Conservation (phyloP, 2,329 filamentous ascomycete species). For the Fusarium compactum region DNA sequence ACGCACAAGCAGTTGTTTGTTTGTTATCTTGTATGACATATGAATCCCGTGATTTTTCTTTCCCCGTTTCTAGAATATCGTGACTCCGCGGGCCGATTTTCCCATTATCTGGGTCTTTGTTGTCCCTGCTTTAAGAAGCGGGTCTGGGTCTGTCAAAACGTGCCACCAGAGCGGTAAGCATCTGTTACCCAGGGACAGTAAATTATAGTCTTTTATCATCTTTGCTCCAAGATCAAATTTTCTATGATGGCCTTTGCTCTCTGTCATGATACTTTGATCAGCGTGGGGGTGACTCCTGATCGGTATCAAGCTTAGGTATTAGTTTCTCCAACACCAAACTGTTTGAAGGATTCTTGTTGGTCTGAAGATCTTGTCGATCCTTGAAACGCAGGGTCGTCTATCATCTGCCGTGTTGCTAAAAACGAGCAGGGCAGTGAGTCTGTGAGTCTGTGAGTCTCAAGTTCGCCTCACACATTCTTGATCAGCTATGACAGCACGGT, state of each 20-base stretch:
- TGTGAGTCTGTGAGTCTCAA: not conserved
- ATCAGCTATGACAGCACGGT: conserved; percentile 1
- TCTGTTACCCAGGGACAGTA: not conserved
- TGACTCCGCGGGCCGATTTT: conserved; percentile 32
- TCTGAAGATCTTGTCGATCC: conserved; percentile 20
- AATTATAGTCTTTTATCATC: not conserved
- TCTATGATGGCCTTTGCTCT: not conserved
- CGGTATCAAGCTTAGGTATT: not conserved
- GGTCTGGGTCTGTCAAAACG: not conserved
- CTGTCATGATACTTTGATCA: conserved; percentile 9
- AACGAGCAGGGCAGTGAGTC: not conserved
- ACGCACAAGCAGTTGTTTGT: not conserved
- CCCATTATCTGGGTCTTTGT: conserved; percentile 16
- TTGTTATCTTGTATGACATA: conserved; percentile 17
- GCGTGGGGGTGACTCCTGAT: conserved; percentile 4
- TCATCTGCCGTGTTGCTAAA: conserved; percentile 2
- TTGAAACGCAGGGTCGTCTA: not conserved
- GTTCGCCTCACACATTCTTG: conserved; percentile 1
- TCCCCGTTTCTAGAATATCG: conserved; percentile 20
- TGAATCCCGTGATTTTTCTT: conserved; percentile 22
- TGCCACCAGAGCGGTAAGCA: not conserved
- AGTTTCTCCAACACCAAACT: not conserved
- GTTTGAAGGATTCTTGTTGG: not conserved
- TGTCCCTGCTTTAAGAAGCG: conserved; percentile 15
- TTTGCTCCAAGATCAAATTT: not conserved